phyloP scores from a whole-genome alignment of 2,329 filamentous ascomycete genomes.

The Trichoderma pleuroti region DNA sequence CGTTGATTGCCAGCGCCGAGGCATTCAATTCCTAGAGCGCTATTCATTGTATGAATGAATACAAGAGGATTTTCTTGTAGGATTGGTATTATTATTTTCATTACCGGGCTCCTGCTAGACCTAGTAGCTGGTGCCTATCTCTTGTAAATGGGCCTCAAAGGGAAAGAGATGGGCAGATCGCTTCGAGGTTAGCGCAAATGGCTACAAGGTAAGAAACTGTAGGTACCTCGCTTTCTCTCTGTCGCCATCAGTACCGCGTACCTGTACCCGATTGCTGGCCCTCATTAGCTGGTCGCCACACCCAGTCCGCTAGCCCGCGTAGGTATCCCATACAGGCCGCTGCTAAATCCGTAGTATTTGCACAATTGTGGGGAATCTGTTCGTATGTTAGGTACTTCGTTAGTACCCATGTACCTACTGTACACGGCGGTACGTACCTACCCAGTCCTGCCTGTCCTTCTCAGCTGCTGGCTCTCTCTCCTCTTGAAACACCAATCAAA shows the following conservation, averaged over 20 bases:
- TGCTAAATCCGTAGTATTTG: background rate
- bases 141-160: background rate
- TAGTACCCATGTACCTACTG: too few species aligned
- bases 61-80: background rate
- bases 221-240: background rate
- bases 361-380: background rate
- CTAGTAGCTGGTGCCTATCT: background rate
- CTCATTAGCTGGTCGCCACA: background rate
- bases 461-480: background rate
- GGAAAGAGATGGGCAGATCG: background rate
- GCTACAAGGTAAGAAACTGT: background rate
- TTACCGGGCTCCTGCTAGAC: too few species aligned
- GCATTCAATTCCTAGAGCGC: background rate
- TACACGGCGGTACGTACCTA: background rate
- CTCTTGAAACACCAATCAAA: constrained; percentile 1
- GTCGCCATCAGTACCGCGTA: background rate
- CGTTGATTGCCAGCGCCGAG: background rate
- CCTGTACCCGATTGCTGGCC: background rate
- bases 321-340: background rate
- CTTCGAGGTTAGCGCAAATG: background rate
- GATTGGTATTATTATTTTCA: background rate
- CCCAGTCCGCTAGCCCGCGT: background rate
- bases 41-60: background rate
- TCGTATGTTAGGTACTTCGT: background rate
- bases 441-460: background rate